Base-by-base conservation (phyloP, 1,284 basidiomycete species). In the Agroathelia rolfsii region DNA sequence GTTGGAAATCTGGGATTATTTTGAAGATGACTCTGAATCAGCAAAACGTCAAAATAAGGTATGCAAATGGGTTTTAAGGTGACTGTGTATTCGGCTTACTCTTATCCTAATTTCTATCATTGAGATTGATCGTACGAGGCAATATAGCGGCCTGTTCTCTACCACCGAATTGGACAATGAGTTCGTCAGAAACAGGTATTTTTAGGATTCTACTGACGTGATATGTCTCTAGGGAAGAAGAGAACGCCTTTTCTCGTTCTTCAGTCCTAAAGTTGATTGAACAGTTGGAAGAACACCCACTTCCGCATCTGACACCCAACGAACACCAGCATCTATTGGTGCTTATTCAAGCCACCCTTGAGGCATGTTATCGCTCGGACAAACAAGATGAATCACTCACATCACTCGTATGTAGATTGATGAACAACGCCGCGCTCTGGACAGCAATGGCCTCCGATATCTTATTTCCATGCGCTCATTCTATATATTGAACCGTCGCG, bases 401-500 rank as follows among this genome's bases (percentile, higher is more conserved):
- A 11, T 20, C 27, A 7, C 24, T 37, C 3, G n/a, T 32, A 16
- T 31, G 2, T 46, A 94, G 83, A 79, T 86, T 27, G 84, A 94
- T 33, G 81, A 87, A 47, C 88, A 92, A 49, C 70, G 77, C 5
- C 73, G 88, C 17, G 76, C 90, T 0, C 63, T 96, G 13, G 93
- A 96, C 54, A 60, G 81, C 1, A 90, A 92, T 47, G 93, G 92
- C 0, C 61, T 94, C 30, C 80, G 90, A 24, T 96, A 90, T 56
- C 69, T 95, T 15, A 82, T 89, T 37, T 86, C 87, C 7, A 80
- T 93, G 71, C 72, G 86, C 6, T 80, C 76, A 1, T 86, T 87
- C 52, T 81, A 82, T 51, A 83, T 84, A 35, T 59, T 82, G 40
- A 86, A 84, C 49, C 62, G 61, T 31, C 69, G 76, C 4, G 66